These are phyloP conservation scores for Diaporthe caulivora DNA, from an alignment of 2,329 filamentous ascomycete species.

Conservation along the genomic window DNA sequence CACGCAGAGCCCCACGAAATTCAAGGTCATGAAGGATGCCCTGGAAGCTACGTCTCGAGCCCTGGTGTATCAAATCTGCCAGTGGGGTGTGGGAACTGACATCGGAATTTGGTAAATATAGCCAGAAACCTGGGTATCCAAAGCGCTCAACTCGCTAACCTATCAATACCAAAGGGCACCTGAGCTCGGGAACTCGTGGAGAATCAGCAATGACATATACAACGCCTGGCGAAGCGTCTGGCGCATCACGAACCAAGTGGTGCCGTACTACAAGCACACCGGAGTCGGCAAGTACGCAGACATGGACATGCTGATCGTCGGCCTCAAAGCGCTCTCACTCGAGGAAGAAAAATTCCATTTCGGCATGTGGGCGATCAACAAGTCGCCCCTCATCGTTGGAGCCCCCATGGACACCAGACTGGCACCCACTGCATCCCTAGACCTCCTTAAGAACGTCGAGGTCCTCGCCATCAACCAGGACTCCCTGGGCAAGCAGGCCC, in stretches of 20 bases:
- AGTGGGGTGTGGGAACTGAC: slow-evolving; percentile 64
- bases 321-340: slow-evolving; percentile 57
- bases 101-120: slow-evolving; percentile 57
- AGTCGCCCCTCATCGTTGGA: slow-evolving; percentile 63
- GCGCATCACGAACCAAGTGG: slow-evolving; percentile 64
- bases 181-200: slow-evolving; percentile 59
- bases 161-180: slow-evolving; percentile 50
- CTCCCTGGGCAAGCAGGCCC: slow-evolving; percentile 61
- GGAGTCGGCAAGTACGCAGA: slow-evolving; percentile 62
- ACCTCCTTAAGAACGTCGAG: slow-evolving; percentile 62
- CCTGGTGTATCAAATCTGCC: slow-evolving; percentile 64
- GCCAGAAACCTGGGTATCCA: neutral
- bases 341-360: slow-evolving; percentile 66
- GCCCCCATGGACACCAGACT: slow-evolving; percentile 54
- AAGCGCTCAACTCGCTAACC: accelerated
- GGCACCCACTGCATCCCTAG: slow-evolving; percentile 55
- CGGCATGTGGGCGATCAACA: slow-evolving; percentile 64
- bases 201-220: slow-evolving; percentile 67
- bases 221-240: slow-evolving; percentile 64
- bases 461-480: slow-evolving; percentile 72
- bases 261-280: slow-evolving; percentile 59
- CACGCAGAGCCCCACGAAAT: slow-evolving; percentile 55
- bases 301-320: slow-evolving; percentile 65
- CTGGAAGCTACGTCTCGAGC: slow-evolving; percentile 54
- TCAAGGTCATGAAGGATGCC: slow-evolving; percentile 59